Evolutionary conservation across 2,329 filamentous ascomycete genomes (phyloP).

Genomic region (Aspergillus eucalypticola): DNA sequence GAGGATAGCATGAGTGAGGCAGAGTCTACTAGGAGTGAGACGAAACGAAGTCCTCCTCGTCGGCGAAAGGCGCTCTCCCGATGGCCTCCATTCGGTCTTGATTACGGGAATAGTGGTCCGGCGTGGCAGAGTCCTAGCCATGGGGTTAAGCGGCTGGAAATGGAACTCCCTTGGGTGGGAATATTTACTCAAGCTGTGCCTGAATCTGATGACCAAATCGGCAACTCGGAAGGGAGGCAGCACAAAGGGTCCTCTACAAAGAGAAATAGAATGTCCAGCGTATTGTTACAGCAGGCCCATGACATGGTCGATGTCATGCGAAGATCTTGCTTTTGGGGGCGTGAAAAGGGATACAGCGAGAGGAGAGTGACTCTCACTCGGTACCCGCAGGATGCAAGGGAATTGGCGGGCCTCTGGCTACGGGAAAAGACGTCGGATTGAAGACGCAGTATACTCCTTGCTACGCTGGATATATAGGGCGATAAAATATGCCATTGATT

Average conservation of each 20-base stretch:
- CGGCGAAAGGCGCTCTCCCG: conserved; percentile 40
- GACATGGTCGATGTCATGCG: conserved; percentile 47
- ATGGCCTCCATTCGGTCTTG: conserved; percentile 43
- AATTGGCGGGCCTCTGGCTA: too few species aligned
- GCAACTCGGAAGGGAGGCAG: neutral
- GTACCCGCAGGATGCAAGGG: too few species aligned
- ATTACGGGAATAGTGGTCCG: conserved; percentile 31
- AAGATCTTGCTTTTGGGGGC: conserved; percentile 46
- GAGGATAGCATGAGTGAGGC: neutral
- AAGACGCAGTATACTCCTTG: too few species aligned
- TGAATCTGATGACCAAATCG: too few species aligned
- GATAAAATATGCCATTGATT: too few species aligned
- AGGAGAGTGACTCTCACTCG: conserved; percentile 31
- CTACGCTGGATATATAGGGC: too few species aligned
- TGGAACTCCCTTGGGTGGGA: conserved; percentile 36
- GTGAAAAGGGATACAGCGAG: conserved; percentile 42
- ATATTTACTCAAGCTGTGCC: conserved; percentile 21
- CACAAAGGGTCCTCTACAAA: neutral
- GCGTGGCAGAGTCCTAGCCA: conserved; percentile 17
- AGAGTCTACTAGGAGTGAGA: neutral
- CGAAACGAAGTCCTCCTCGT: conserved; percentile 21
- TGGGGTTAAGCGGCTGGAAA: conserved; percentile 27
- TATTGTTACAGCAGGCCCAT: conserved; percentile 39
- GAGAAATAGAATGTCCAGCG: conserved; percentile 16
- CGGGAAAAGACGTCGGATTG: too few species aligned